Base-by-base conservation (phyloP, 495 filamentous ascomycete species). In the Bombardia bombarda region DNA sequence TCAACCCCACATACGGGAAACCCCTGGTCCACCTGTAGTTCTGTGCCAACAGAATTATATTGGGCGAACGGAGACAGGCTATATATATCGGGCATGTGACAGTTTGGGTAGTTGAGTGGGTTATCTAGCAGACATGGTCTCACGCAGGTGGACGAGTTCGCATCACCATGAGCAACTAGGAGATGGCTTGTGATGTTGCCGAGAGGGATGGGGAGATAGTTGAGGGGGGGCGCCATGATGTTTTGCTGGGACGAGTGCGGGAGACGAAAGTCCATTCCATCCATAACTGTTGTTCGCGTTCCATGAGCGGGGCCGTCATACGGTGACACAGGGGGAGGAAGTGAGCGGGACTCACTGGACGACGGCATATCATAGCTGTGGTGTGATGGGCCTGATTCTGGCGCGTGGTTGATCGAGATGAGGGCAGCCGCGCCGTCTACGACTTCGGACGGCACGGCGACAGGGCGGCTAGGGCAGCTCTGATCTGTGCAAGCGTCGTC, bases 401-500 rank as follows among this genome's bases (percentile, higher is more conserved):
- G 50, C 7, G 51, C 49, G 18, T 61, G 58, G 26, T n/a, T 62
- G 44, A 62, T 60, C 14, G 56, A 58, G 35, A 64, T 51, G 35
- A 62, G 56, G n/a, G 56, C 61, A 17, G 58, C 61, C 3, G 61
- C 61, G 7, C 54, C 53, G 46, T 44, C 46, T 18, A 52, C 54
- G 0, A 58, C 49, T 40, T 62, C 58, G 31, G 52, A 33, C 12
- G 48, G 39, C 30, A 40, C 38, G 6, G 34, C 23, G 32, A 22
- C 34, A 24, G 55, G 31, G 2, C 53, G 48, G 18, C 46, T 44
- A 10, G 57, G 58, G 31, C 61, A 64, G 38, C 18, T 60, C 41
- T 62, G 58, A 21, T 64, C 61, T 12, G 55, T 57, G 33, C 61
- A 64, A 14, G 55, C 57, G 28, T 62, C 57, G 12, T 52, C 50